phyloP scores from a whole-genome alignment of 2,329 filamentous ascomycete species.

The Monilinia fructigena region DNA sequence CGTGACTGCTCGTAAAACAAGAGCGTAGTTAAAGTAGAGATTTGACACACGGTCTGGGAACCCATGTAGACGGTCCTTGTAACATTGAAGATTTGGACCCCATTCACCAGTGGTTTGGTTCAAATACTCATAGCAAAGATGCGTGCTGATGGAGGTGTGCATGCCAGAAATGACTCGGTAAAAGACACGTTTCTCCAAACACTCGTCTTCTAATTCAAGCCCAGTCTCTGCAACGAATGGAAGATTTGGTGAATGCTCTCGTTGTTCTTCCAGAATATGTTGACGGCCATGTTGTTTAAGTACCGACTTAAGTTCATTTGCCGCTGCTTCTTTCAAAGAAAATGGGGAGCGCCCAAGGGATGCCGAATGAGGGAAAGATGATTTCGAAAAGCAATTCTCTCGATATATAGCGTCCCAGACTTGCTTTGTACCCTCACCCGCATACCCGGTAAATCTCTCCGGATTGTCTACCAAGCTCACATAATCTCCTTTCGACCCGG shows the following conservation, averaged over 20 bases:
- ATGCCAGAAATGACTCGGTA: constrained; percentile 94
- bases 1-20: constrained; percentile 86
- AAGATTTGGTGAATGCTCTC: constrained; percentile 52
- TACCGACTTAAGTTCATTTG: constrained; percentile 60
- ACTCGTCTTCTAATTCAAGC: constrained; percentile 83
- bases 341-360: constrained; percentile 49
- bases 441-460: constrained; percentile 92
- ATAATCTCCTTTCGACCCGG: constrained; percentile 86
- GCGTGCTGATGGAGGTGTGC: constrained; percentile 96
- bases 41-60: constrained; percentile 93
- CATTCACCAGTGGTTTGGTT: constrained; percentile 94
- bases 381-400: constrained; percentile 88
- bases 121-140: constrained; percentile 93
- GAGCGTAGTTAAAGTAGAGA: constrained; percentile 97
- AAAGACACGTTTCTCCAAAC: constrained; percentile 97
- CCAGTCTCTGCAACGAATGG: constrained; percentile 62
- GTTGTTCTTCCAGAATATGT: constrained; percentile 59
- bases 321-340: constrained; percentile 45
- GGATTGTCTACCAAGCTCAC: constrained; percentile 92
- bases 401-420: constrained; percentile 97
- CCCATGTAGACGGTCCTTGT: constrained; percentile 77
- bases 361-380: constrained; percentile 61
- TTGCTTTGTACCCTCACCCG: constrained; percentile 77
- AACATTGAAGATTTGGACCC: constrained; percentile 88
- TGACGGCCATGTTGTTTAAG: constrained; percentile 59